Evolutionary conservation across 352 stramenopile species (phyloP).

Genomic region (Poterioochromonas sp.): DNA sequence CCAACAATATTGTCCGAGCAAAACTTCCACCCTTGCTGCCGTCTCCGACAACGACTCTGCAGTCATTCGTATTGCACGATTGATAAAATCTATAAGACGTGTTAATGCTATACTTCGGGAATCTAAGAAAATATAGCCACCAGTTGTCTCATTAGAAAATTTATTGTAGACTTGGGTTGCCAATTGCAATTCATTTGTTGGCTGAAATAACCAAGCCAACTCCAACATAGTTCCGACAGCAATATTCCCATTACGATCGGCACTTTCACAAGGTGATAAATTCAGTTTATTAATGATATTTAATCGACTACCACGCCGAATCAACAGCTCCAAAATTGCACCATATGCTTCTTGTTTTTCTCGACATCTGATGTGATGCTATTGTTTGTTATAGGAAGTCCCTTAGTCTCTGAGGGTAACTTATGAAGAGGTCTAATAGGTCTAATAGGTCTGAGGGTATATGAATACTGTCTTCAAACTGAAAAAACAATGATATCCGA

Average conservation of each 20-base stretch:
- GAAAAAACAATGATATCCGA: too few relatives aligned
- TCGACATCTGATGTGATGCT: too few relatives aligned
- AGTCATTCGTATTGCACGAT: neutral
- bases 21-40: neutral
- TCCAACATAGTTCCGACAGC: slow-evolving; percentile 6
- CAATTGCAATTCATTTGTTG: neutral
- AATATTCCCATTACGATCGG: neutral
- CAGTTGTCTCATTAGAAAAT: neutral
- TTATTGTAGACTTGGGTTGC: neutral
- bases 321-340: too few relatives aligned
- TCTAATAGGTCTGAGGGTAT: too few relatives aligned
- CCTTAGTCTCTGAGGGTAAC: too few relatives aligned
- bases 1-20: neutral
- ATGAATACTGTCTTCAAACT: too few relatives aligned
- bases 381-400: too few relatives aligned
- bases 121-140: neutral
- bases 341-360: too few relatives aligned
- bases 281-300: slow-evolving; percentile 15
- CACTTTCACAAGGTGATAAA: slow-evolving; percentile 2
- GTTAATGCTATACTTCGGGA: neutral
- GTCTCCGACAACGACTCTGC: neutral
- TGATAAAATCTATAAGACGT: slow-evolving; percentile 3
- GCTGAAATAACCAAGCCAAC: slow-evolving; percentile 5
- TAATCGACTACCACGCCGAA: neutral
- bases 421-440: too few relatives aligned